These are phyloP conservation scores for Pseudognaphalium luteoalbum DNA, from an alignment of 129 eudicot genomes.

Conservation along the genomic window DNA sequence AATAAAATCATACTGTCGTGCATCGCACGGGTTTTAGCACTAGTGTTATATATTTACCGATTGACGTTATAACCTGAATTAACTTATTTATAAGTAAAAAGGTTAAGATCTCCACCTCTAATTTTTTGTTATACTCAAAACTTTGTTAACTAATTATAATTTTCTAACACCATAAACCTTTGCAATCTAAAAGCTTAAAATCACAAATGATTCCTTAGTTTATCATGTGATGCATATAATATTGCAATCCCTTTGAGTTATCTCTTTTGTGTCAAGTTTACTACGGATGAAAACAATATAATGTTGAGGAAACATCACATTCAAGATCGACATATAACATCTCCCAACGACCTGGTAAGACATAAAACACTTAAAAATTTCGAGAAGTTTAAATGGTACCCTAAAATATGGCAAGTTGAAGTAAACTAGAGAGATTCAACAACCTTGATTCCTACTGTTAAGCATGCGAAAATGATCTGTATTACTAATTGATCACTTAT, in stretches of 20 bases:
- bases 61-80: too few relatives aligned
- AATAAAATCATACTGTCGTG: too few relatives aligned
- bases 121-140: too few relatives aligned
- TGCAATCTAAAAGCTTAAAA: not conserved
- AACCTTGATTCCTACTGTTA: conserved; percentile 19
- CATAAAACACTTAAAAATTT: not conserved
- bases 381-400: not conserved
- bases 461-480: conserved; percentile 26
- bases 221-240: too few relatives aligned
- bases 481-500: conserved; percentile 11
- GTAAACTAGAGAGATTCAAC: conserved; percentile 11
- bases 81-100: too few relatives aligned
- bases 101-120: too few relatives aligned
- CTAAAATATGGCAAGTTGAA: conserved; percentile 9
- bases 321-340: conserved; percentile 7
- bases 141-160: too few relatives aligned
- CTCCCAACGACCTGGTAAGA: not conserved
- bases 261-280: not conserved
- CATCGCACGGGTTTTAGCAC: too few relatives aligned
- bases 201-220: not conserved
- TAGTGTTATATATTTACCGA: too few relatives aligned
- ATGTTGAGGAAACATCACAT: not conserved
- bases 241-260: not conserved
- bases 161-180: not conserved
- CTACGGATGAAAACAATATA: not conserved